phyloP scores from a whole-genome alignment of 2,329 filamentous ascomycete genomes.

The Clonostachys byssicola region DNA sequence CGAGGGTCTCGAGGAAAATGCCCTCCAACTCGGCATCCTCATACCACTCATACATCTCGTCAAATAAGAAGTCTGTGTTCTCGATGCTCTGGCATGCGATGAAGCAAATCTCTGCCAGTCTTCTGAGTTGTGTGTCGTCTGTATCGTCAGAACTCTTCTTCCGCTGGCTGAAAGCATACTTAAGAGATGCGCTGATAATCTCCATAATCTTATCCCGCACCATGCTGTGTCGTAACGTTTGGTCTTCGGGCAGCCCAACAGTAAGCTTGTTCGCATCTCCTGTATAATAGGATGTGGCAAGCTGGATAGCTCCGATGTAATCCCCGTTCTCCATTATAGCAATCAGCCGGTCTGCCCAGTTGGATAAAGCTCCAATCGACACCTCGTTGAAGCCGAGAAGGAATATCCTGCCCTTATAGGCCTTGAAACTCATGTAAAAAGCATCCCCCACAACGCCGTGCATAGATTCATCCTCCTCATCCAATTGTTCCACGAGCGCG shows the following conservation, averaged over 20 bases:
- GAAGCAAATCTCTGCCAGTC: slow-evolving; percentile 81
- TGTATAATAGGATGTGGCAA: slow-evolving; percentile 89
- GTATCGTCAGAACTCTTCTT: slow-evolving; percentile 38
- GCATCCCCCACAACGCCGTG: slow-evolving; percentile 96
- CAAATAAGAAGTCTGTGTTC: slow-evolving; percentile 82
- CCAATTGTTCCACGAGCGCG: slow-evolving; percentile 78
- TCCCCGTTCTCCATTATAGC: slow-evolving; percentile 97
- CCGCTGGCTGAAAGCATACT: slow-evolving; percentile 75
- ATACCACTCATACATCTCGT: slow-evolving; percentile 86
- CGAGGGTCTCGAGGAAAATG: slow-evolving; percentile 83
- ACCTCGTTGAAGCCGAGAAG: slow-evolving; percentile 91
- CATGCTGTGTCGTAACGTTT: slow-evolving; percentile 68
- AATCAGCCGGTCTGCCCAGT: slow-evolving; percentile 92
- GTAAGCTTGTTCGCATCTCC: slow-evolving; percentile 92
- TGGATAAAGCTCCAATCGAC: slow-evolving; percentile 86
- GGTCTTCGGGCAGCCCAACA: slow-evolving; percentile 85
- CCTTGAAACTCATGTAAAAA: slow-evolving; percentile 95
- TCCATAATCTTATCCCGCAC: slow-evolving; percentile 87
- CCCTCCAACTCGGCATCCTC: slow-evolving; percentile 70
- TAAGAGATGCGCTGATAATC: slow-evolving; percentile 88
- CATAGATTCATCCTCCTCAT: slow-evolving; percentile 84
- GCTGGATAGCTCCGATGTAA: slow-evolving; percentile 83
- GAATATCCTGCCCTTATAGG: slow-evolving; percentile 92
- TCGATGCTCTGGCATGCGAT: slow-evolving; percentile 74
- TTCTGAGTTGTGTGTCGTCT: slow-evolving; percentile 60